A percentile compares a stretch with the other conserved stretches of the same genome.
Evolutionary conservation across 192 early-diverging fungal species (phyloP).

Genomic region (Helicostylum pulchrum): DNA sequence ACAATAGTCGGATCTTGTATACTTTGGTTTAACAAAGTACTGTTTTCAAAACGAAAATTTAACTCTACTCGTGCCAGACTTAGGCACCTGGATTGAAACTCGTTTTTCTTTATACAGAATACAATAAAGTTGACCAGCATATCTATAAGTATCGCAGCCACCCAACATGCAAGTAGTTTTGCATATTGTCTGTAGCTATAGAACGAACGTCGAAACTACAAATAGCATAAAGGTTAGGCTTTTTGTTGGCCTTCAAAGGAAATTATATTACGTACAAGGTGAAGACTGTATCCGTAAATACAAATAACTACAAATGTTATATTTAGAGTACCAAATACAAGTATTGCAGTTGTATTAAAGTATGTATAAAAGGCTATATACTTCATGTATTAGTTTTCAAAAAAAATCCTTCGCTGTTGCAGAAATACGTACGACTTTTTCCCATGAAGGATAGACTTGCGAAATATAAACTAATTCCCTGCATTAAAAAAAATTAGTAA

Average conservation of each 20-base stretch:
- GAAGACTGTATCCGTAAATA: constrained; percentile 1
- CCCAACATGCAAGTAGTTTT: not conserved
- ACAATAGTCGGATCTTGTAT: too few relatives aligned
- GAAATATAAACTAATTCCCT: constrained; percentile 11
- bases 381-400: not conserved
- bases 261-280: too few relatives aligned
- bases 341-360: not conserved
- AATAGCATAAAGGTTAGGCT: too few relatives aligned
- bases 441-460: constrained; percentile 10
- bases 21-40: too few relatives aligned
- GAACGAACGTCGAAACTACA: not conserved
- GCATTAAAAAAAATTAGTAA: not conserved
- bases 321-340: constrained; percentile 10
- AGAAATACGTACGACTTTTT: constrained; percentile 7
- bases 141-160: not conserved
- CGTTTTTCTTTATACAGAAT: not conserved
- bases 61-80: too few relatives aligned
- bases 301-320: constrained; percentile 1
- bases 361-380: constrained; percentile 9
- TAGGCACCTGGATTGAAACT: not conserved
- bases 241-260: too few relatives aligned
- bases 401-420: not conserved
- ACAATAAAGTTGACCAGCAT: constrained; percentile 3
- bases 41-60: too few relatives aligned
- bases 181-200: not conserved